These are phyloP conservation scores for Nematodospora anomalae DNA, from an alignment of 1,139 yeast genomes.

Conservation along the genomic window DNA sequence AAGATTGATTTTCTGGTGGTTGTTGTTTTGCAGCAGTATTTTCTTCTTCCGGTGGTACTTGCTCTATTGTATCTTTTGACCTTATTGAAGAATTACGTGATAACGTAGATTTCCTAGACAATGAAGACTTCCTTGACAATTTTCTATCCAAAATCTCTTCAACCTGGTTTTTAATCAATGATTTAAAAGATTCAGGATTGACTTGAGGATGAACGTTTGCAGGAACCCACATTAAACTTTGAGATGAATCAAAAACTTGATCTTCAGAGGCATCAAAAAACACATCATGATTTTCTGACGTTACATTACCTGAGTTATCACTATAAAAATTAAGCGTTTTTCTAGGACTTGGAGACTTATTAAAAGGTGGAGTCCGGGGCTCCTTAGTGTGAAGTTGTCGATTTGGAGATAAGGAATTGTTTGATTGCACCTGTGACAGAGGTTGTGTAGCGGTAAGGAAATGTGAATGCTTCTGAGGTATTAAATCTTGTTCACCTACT, in stretches of 20 bases:
- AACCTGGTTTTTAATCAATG: constrained; percentile 77
- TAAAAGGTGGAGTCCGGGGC: constrained; percentile 6
- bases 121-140: constrained; percentile 21
- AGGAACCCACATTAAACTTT: constrained; percentile 78
- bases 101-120: constrained; percentile 36
- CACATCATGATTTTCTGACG: constrained; percentile 20
- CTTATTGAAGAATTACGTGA: constrained; percentile 14
- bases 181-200: constrained; percentile 86
- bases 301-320: constrained; percentile 12
- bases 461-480: not conserved
- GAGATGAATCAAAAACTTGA: constrained; percentile 25
- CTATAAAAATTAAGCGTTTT: constrained; percentile 6
- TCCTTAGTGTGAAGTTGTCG: constrained; percentile 4
- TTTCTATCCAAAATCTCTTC: constrained; percentile 62
- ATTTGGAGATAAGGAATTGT: not conserved
- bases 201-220: constrained; percentile 92
- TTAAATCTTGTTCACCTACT: constrained; percentile 8
- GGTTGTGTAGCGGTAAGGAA: too few relatives aligned
- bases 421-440: not conserved
- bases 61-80: constrained; percentile 1
- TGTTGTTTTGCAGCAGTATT: constrained; percentile 5
- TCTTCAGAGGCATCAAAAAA: constrained; percentile 29
- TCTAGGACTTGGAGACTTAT: constrained; percentile 11
- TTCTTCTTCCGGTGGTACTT: constrained; percentile 2
- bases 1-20: constrained; percentile 2